These are phyloP conservation scores for Xylariaceae sp. DNA, from an alignment of 2,329 filamentous ascomycete species.

Conservation along the genomic window DNA sequence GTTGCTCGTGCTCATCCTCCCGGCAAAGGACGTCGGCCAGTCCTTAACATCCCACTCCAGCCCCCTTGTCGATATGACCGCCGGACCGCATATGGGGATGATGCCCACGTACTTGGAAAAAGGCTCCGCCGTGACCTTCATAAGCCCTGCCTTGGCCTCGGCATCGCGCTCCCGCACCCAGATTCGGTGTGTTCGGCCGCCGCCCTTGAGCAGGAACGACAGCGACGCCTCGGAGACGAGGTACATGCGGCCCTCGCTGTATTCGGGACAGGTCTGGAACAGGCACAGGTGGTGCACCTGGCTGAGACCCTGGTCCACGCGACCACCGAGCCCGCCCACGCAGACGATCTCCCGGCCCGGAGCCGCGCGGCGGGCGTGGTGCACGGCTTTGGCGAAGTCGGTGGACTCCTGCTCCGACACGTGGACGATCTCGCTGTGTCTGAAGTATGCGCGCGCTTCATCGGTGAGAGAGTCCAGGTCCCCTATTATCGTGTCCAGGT, in stretches of 20 bases:
- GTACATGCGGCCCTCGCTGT: slow-evolving; percentile 58
- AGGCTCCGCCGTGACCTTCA: slow-evolving; percentile 30
- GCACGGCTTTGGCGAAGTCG: slow-evolving; percentile 80
- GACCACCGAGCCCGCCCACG: slow-evolving; percentile 78
- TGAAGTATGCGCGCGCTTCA: slow-evolving; percentile 56
- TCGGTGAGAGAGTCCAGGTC: slow-evolving; percentile 80
- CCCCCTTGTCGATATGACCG: slow-evolving; percentile 71
- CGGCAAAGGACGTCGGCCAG: slow-evolving; percentile 74
- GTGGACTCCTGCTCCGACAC: slow-evolving; percentile 81
- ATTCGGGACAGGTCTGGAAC: slow-evolving; percentile 45
- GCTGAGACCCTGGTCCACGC: slow-evolving; percentile 87
- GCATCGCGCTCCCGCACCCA: slow-evolving; percentile 46
- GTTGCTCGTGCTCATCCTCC: slow-evolving; percentile 73
- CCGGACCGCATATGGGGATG: slow-evolving; percentile 73
- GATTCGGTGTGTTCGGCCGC: slow-evolving; percentile 57
- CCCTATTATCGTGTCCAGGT: slow-evolving; percentile 72
- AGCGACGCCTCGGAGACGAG: slow-evolving; percentile 77
- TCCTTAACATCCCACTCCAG: slow-evolving; percentile 85
- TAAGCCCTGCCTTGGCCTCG: slow-evolving; percentile 2
- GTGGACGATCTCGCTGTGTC: slow-evolving; percentile 60
- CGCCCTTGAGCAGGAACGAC: slow-evolving; percentile 67
- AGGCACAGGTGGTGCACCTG: slow-evolving; percentile 79
- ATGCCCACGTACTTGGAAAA: slow-evolving; percentile 82
- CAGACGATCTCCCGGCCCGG: slow-evolving; percentile 59
- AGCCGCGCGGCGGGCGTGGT: slow-evolving; percentile 18